Base-by-base conservation (phyloP, 495 filamentous ascomycete genomes). In the Friedmanniomyces simplex region DNA sequence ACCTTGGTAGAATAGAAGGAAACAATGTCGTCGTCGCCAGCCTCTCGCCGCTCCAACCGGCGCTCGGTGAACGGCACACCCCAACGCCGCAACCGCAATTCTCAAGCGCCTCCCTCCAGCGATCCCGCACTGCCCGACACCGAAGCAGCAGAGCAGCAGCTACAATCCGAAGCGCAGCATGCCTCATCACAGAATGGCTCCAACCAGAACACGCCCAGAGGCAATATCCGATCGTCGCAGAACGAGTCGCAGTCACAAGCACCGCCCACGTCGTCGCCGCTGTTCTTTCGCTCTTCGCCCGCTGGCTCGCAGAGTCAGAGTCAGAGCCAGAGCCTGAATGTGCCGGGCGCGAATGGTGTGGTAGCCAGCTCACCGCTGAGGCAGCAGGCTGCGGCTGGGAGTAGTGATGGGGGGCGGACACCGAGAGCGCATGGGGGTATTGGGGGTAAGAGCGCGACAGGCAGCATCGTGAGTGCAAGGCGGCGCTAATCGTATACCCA, bases 281-380 rank as follows among this genome's bases (percentile, higher is more conserved):
- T 94, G 57, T 87, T 88, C 68, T 93, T 83, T 69, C 82, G 83
- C 56, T 93, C 89, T 1, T 90, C 89, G 14, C 85, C 89, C 3
- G 77, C 73, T 25, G 48, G 42, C 8, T 55, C 50, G 11, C 54
- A 62, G 42, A 57, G 54, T 37, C 60, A 63, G 43, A 58, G 54
- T 28, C 60, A 62, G 30, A 57, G 45, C 24, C 12, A 78, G 75
- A 63, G 78, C 72, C 50, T 74, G 64, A 79, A 79, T 66, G 58
- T 58, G 21, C 58, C 61, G 6, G 48, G 26, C 2, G 82, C 77
- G 30, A 75, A 72, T 64, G 73, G 71, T 28, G 73, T 81, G 69
- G 75, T 73, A 21, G 76, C 81, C 36, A 88, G 83, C 72, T 89
- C 84, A n/a, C 82, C 85, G 16, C 60, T 85, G 52, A 72, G 80